Evolutionary conservation across 2,329 filamentous ascomycete genomes (phyloP), one percentile per base, ranked within the genome.

Genomic region (Phaeomoniella chlamydospora): DNA sequence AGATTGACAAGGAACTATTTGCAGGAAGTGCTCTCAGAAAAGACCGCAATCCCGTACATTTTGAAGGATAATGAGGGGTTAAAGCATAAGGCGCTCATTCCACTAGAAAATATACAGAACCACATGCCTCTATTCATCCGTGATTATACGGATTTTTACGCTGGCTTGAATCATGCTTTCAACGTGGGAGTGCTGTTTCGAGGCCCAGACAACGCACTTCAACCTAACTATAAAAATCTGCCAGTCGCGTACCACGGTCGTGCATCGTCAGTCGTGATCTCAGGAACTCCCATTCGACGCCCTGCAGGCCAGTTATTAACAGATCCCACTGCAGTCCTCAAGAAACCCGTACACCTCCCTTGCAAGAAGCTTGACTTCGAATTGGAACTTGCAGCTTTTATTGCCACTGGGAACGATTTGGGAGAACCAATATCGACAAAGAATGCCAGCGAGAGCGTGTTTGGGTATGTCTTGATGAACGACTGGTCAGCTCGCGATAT

Each of bases 71-170:
- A 86, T 48, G 51, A 55, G 2, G 47, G 56, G 1, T 57, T 82
- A 13, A 71, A 73, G 39, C 59, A 70, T 38, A 59, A 65, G 36
- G 72, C 68, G 0, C 55, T 88, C 10, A 41, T 85, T 3, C 70
- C 68, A 0, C 66, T 75, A 33, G 61, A 64, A 3, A 60, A 73
- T 14, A 71, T 77, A 34, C 70, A 65, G 42, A 76, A 70, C 50
- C 79, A 87, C 49, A 50, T 88, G 5, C 83, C 83, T 2, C 76
- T 90, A 72, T 65, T 68, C 37, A 84, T 88, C 46, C 79, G 80
- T 16, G 82, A 88, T 54, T 90, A 88, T 54, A 84, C 82, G 1
- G 83, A 90, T 56, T 90, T 90, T 61, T 90, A 84, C 51, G 82
- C 79, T 6, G 83, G 83, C 11, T 61, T 78, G 43, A 79, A 87